Conservation (phyloP, 176 grass and related monocot species). For the Echinochloa phyllopogon region DNA sequence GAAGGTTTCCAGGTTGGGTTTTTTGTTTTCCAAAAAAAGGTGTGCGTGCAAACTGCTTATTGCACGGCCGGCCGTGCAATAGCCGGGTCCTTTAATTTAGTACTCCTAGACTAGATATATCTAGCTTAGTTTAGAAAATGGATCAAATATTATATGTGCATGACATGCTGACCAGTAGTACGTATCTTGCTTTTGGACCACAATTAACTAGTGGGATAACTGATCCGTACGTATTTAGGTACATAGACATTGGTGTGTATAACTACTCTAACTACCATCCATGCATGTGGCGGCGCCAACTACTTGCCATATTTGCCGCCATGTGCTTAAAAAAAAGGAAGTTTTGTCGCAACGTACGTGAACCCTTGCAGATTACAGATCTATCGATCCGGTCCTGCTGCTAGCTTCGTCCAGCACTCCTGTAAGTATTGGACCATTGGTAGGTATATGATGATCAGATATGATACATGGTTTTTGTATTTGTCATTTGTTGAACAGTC, state of each 20-base stretch:
- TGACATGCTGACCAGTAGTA: neutral
- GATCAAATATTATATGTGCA: neutral
- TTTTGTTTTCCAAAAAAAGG: no score
- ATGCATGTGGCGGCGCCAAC: constrained; percentile 13
- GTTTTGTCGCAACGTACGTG: neutral
- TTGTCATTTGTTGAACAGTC: no score
- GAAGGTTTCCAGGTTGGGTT: no score
- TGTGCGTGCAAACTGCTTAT: no score
- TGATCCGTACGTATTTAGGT: constrained; percentile 14
- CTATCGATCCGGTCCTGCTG: no score
- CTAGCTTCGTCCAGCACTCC: no score
- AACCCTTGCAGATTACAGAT: neutral
- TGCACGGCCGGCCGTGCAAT: no score
- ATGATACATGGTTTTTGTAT: no score
- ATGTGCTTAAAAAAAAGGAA: neutral
- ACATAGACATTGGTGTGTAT: neutral
- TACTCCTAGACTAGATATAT: neutral
- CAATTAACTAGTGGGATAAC: neutral
- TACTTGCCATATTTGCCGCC: neutral
- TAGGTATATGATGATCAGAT: no score
- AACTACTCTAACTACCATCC: neutral
- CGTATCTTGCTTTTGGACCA: neutral
- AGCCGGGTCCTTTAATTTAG: no score
- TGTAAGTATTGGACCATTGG: no score
- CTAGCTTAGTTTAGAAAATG: neutral